Evolutionary conservation across 139 green algal species (phyloP).

Genomic region (Tetradesmus lagerheimii): DNA sequence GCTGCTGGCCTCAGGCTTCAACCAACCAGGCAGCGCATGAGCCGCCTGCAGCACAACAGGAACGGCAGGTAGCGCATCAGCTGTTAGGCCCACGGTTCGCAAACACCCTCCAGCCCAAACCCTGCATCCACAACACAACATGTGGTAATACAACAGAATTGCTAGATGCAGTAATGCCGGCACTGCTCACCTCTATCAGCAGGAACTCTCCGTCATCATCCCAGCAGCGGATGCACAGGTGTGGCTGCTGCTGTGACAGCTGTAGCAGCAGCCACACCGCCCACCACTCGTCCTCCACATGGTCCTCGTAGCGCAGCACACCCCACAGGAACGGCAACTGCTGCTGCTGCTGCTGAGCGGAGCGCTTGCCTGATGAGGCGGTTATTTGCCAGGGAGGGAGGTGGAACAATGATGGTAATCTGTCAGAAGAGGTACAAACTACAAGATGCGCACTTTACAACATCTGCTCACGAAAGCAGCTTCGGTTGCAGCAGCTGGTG

Average conservation of each 20-base stretch:
- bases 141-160: no score
- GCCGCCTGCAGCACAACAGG: constrained; percentile 70
- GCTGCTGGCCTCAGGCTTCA: constrained; percentile 75
- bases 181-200: constrained; percentile 88
- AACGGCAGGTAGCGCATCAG: no score
- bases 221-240: constrained; percentile 67
- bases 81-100: no score
- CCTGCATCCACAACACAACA: no score
- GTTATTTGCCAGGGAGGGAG: no score
- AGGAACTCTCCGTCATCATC: constrained; percentile 98
- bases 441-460: no score
- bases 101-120: no score
- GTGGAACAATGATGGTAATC: neutral
- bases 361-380: neutral
- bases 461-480: no score
- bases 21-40: constrained; percentile 84
- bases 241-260: constrained; percentile 59
- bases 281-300: constrained; percentile 94
- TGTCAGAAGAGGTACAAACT: no score
- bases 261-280: constrained; percentile 80
- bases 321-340: constrained; percentile 78
- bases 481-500: no score
- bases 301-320: constrained; percentile 78
- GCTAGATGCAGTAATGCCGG: no score
- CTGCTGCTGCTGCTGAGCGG: constrained; percentile 31